Evolutionary conservation across 352 stramenopile genomes (phyloP), one percentile per base, ranked within the genome.

Genomic region (Globisporangium acanthophoron): DNA sequence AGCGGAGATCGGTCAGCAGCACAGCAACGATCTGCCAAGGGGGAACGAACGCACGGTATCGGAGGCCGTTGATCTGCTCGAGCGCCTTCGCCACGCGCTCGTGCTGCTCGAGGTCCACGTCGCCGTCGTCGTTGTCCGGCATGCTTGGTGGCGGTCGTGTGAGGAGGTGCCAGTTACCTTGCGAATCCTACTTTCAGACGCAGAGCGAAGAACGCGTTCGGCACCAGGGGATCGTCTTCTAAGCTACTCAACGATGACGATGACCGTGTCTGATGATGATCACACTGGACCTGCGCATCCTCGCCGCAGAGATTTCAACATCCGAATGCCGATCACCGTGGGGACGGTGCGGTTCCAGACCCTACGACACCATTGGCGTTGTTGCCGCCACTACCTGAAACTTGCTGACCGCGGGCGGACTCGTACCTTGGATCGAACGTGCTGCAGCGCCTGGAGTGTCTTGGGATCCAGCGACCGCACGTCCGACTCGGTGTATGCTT

Each of bases 51-150:
- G 29, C 66, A 89, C 80, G 74, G 55, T 90, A 88, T 64, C 72
- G 72, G 3, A 90, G 59, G 0, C 66, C 75, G 50, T 90, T 90
- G 66, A 88, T 70, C 58, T 90, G 80, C 56, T 87, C 78, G 13
- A 90, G 75, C 29, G 78, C 80, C 47, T 76, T 77, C 29, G 64
- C 61, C 33, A 90, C 80, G 45, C 80, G 78, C 55, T 80, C 68
- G 52, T 90, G 80, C 58, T 87, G 83, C 15, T 59, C 64, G 3
- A 47, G 41, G n/a, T 73, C 56, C 11, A 67, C 56, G 5, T 60
- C 65, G 15, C 62, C 46, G 12, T 11, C 41, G 31, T 43, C 53
- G 35, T 35, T 35, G 24, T 45, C 33, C 11, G 5, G 31, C 31
- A 35, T 35, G 24, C 24, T 27, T 27, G 24, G 24, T 1, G 1